These are phyloP conservation scores for Suhomyces choctaworum DNA, from an alignment of 1,139 yeast species.

Conservation along the genomic window DNA sequence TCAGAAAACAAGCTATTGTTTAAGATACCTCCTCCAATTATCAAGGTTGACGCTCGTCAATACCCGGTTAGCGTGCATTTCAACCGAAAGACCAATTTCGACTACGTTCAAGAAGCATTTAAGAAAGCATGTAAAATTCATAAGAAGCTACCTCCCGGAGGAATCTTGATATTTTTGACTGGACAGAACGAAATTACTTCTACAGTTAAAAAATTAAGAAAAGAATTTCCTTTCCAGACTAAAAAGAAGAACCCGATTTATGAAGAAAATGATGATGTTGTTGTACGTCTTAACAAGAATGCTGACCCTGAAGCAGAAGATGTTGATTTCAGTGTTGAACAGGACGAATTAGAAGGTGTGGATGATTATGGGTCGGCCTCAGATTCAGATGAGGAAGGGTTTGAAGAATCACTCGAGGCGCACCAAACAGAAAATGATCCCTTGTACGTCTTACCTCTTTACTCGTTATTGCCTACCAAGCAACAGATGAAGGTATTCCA, in stretches of 20 bases:
- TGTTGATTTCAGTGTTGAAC: constrained; percentile 70
- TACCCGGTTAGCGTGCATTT: constrained; percentile 93
- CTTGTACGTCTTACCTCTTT: constrained; percentile 84
- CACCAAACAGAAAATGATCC: constrained; percentile 82
- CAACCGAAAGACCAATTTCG: constrained; percentile 71
- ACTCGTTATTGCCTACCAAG: constrained; percentile 85
- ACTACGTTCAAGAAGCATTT: constrained; percentile 86
- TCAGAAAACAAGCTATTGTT: constrained; percentile 77
- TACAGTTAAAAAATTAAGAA: constrained; percentile 66
- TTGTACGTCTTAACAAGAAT: constrained; percentile 57
- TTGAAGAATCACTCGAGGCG: constrained; percentile 75
- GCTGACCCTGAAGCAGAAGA: constrained; percentile 86
- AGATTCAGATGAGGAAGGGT: constrained; percentile 70
- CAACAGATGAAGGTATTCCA: constrained; percentile 95
- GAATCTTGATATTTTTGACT: constrained; percentile 85
- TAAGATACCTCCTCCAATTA: constrained; percentile 79
- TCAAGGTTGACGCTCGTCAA: constrained; percentile 93
- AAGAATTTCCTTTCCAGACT: constrained; percentile 64
- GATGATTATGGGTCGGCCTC: constrained; percentile 38
- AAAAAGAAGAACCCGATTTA: constrained; percentile 16
- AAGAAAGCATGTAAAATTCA: constrained; percentile 87
- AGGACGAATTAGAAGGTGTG: constrained; percentile 31
- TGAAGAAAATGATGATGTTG: constrained; percentile 30
- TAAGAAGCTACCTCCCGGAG: constrained; percentile 85
- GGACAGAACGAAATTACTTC: constrained; percentile 90